Evolutionary conservation across 129 eudicot genomes (phyloP).

Genomic region (Solidago caesia): DNA sequence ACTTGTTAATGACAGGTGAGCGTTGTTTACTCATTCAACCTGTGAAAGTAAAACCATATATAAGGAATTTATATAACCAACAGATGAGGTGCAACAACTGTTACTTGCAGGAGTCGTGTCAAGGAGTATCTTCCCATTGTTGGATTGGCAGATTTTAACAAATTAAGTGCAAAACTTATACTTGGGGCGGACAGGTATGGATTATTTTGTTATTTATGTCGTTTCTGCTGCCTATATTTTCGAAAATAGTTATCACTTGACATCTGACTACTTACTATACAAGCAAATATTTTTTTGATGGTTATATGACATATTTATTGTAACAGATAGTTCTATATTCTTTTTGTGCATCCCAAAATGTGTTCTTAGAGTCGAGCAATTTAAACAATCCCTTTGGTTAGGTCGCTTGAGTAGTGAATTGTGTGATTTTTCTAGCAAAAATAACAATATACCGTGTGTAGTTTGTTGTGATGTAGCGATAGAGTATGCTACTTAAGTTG

Average conservation of each 20-base stretch:
- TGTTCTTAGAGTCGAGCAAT: neutral
- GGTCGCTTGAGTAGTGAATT: neutral
- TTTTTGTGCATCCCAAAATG: neutral
- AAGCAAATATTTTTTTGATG: neutral
- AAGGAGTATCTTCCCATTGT: slow-evolving; percentile 97
- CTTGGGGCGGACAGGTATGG: slow-evolving; percentile 89
- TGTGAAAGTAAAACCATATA: slow-evolving; percentile 3
- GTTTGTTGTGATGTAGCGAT: neutral
- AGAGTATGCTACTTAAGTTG: neutral
- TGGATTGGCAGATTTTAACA: slow-evolving; percentile 96
- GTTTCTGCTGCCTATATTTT: neutral
- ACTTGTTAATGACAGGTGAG: slow-evolving; percentile 78
- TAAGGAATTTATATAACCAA: slow-evolving; percentile 1
- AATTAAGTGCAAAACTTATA: slow-evolving; percentile 92
- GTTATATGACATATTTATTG: neutral
- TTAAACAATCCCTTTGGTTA: neutral
- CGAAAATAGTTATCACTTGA: neutral
- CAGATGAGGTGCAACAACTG: neutral
- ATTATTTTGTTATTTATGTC: neutral
- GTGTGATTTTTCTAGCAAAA: neutral
- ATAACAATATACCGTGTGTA: neutral
- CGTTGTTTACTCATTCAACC: neutral
- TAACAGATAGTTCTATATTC: neutral
- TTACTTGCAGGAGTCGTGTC: slow-evolving; percentile 67
- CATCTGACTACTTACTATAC: neutral